These are phyloP conservation scores for Jamesozyma hellenica DNA, from an alignment of 805 yeast genomes.

Conservation along the genomic window DNA sequence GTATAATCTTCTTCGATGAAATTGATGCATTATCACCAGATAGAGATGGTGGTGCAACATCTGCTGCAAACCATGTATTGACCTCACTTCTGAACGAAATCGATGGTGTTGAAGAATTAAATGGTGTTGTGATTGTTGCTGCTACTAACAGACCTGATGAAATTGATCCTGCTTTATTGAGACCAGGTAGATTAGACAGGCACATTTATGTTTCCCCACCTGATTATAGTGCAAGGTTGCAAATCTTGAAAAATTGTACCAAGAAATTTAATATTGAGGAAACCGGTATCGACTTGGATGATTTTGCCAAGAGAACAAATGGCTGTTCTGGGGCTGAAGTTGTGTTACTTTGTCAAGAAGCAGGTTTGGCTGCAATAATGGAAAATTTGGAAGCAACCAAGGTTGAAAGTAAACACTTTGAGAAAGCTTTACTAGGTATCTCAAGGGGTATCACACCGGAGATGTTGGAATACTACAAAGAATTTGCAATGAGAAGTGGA, in stretches of 20 bases:
- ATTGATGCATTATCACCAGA: conserved; percentile 86
- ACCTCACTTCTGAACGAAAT: conserved; percentile 89
- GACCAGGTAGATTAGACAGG: conserved; percentile 94
- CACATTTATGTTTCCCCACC: conserved; percentile 93
- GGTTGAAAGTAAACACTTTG: conserved; percentile 62
- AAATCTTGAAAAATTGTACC: conserved; percentile 65
- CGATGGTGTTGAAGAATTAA: conserved; percentile 92
- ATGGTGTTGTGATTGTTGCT: conserved; percentile 88
- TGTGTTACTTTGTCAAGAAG: conserved; percentile 84
- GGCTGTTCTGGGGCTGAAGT: conserved; percentile 98
- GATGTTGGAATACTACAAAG: conserved; percentile 67
- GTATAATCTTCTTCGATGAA: conserved; percentile 91
- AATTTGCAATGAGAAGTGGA: conserved; percentile 36
- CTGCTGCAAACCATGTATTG: conserved; percentile 73
- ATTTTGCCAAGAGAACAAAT: conserved; percentile 54
- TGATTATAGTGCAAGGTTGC: conserved; percentile 65
- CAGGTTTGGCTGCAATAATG: conserved; percentile 90
- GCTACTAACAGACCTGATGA: conserved; percentile 94
- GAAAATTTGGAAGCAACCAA: conserved; percentile 46
- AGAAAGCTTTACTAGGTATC: conserved; percentile 54
- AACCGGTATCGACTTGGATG: conserved; percentile 39
- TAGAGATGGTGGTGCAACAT: conserved; percentile 52
- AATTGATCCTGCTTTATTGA: conserved; percentile 81
- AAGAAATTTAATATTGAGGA: conserved; percentile 46
- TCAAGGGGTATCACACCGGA: conserved; percentile 75